A percentile compares a stretch with the other conserved stretches of the same genome.
These are phyloP conservation scores for Areca catechu DNA, from an alignment of 176 grass and related monocot genomes.

Conservation along the genomic window DNA sequence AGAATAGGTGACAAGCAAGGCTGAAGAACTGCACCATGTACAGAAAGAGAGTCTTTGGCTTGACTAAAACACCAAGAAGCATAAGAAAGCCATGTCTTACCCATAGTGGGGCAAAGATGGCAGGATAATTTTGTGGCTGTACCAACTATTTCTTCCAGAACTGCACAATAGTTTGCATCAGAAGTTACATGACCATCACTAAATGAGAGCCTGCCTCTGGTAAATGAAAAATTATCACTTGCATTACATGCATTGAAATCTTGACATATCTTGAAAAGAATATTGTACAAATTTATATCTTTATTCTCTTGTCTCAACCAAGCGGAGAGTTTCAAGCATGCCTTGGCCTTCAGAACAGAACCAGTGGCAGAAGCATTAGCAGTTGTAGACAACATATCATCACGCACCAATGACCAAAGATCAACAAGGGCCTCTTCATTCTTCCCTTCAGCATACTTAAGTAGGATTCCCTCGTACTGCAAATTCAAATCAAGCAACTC, in stretches of 20 bases:
- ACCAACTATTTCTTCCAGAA: slow-evolving; percentile 83
- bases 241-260: slow-evolving; percentile 30
- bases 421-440: slow-evolving; percentile 59
- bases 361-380: slow-evolving; percentile 30
- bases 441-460: slow-evolving; percentile 67
- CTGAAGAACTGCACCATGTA: slow-evolving; percentile 31
- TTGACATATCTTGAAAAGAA: slow-evolving; percentile 51
- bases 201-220: slow-evolving; percentile 20
- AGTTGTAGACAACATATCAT: slow-evolving; percentile 35
- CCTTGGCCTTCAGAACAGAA: slow-evolving; percentile 63
- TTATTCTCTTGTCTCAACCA: slow-evolving; percentile 63
- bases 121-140: slow-evolving; percentile 53
- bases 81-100: slow-evolving; percentile 91
- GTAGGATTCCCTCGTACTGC: slow-evolving; percentile 76
- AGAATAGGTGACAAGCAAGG: slow-evolving; percentile 52
- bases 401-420: slow-evolving; percentile 65
- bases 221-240: slow-evolving; percentile 27
- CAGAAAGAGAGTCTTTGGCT: slow-evolving; percentile 48
- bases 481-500: slow-evolving; percentile 66
- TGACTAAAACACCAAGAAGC: slow-evolving; percentile 86
- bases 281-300: slow-evolving; percentile 27
- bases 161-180: slow-evolving; percentile 28
- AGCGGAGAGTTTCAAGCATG: slow-evolving; percentile 85
- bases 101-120: slow-evolving; percentile 66
- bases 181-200: slow-evolving; percentile 19